phyloP scores from a whole-genome alignment of 1,139 yeast species.

The Magnusiomyces tetraspermus region DNA sequence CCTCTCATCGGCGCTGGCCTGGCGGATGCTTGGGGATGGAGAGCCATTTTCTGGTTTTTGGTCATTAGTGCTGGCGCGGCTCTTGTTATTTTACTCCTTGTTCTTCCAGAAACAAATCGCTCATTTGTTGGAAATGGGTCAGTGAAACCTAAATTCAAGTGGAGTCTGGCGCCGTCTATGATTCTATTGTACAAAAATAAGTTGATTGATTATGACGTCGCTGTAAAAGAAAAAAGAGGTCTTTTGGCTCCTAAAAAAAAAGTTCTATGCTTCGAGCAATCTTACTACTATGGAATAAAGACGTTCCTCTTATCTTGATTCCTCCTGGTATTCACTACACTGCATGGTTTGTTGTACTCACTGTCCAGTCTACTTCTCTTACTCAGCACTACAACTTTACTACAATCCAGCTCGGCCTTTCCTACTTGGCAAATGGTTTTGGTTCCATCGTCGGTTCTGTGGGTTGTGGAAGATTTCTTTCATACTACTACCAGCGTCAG shows the following conservation, averaged over 20 bases:
- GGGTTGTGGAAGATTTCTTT: constrained; percentile 29
- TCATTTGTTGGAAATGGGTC: constrained; percentile 61
- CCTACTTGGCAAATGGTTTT: constrained; percentile 38
- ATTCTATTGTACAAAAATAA: constrained; percentile 1
- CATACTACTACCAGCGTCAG: constrained; percentile 24
- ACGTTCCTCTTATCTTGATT: constrained; percentile 34
- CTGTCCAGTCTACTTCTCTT: constrained; percentile 51
- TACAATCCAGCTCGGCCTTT: constrained; percentile 50
- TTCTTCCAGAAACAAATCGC: constrained; percentile 66
- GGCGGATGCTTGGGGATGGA: constrained; percentile 54
- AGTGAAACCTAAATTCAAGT: constrained; percentile 36
- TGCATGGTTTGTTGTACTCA: constrained; percentile 59
- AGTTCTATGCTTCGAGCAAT: constrained; percentile 35
- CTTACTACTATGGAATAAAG: constrained; percentile 28
- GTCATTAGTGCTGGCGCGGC: constrained; percentile 50
- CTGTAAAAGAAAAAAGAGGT: background rate
- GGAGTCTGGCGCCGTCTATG: constrained; percentile 38
- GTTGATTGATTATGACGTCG: background rate
- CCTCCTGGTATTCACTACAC: constrained; percentile 58
- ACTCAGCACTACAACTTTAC: constrained; percentile 41
- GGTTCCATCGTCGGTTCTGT: constrained; percentile 34
- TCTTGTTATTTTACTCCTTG: constrained; percentile 25
- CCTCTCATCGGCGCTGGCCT: constrained; percentile 66
- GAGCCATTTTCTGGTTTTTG: constrained; percentile 67
- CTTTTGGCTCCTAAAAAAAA: background rate